Conservation (phyloP, 2,329 filamentous ascomycete species). For the Endoconidiophora laricicola region DNA sequence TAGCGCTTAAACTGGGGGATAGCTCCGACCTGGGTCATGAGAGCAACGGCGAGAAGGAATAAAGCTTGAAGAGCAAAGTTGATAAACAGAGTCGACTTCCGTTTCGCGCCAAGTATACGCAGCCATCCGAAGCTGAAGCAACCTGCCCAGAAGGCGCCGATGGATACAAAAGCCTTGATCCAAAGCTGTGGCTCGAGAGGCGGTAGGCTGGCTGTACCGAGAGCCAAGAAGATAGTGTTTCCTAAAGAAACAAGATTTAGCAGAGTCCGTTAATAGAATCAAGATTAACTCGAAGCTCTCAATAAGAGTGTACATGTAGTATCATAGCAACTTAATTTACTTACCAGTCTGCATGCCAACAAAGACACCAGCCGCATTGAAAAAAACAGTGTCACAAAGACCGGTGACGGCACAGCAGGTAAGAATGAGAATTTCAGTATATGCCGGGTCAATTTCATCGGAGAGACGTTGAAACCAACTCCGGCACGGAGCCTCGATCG, state of each 20-base stretch:
- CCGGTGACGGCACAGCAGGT: constrained; percentile 24
- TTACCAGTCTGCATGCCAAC: constrained; percentile 25
- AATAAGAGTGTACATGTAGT: not conserved
- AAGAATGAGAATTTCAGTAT: constrained; percentile 24
- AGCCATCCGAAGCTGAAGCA: constrained; percentile 29
- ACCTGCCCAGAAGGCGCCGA: constrained; percentile 35
- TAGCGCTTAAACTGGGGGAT: constrained; percentile 22
- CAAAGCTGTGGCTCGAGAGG: constrained; percentile 32
- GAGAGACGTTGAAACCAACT: constrained; percentile 2
- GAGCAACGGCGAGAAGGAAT: constrained; percentile 35
- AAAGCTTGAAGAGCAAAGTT: constrained; percentile 36
- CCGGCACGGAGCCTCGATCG: not conserved
- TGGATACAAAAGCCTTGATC: constrained; percentile 32
- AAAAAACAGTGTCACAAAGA: constrained; percentile 25
- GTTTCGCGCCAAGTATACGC: constrained; percentile 21
- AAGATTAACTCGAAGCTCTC: not conserved
- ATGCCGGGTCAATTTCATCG: constrained; percentile 6
- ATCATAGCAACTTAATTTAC: not conserved
- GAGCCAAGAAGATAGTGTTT: constrained; percentile 46
- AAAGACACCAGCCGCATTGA: constrained; percentile 24
- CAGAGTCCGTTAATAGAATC: not conserved
- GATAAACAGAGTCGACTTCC: constrained; percentile 26
- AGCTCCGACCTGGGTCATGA: constrained; percentile 29
- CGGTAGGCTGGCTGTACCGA: constrained; percentile 38
- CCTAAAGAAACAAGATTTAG: constrained; percentile 19